Percentiles rank a stretch among this genome's conserved stretches.
These are phyloP conservation scores for Zizania palustris DNA, from an alignment of 202 grass and related monocot genomes.

Conservation along the genomic window DNA sequence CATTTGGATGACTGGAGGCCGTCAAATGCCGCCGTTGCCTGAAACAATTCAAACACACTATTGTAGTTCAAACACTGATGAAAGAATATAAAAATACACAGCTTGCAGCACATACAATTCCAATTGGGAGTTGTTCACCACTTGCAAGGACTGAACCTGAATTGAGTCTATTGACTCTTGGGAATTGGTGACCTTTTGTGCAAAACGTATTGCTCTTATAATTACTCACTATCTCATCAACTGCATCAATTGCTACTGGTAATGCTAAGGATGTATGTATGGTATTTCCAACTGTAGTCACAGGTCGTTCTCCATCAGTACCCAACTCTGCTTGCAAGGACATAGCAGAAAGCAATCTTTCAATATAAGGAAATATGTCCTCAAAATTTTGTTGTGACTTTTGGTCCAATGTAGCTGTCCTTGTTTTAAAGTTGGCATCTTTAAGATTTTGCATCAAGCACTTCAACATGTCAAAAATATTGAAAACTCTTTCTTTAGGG, in stretches of 20 bases:
- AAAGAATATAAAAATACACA: conserved; percentile 37
- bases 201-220: conserved; percentile 50
- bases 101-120: conserved; percentile 72
- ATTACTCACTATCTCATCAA: conserved; percentile 81
- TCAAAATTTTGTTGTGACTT: conserved; percentile 56
- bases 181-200: conserved; percentile 57
- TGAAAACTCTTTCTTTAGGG: conserved; percentile 52
- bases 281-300: conserved; percentile 61
- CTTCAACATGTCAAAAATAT: conserved; percentile 56
- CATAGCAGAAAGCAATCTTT: conserved; percentile 69
- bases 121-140: conserved; percentile 79
- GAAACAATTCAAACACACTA: conserved; percentile 44
- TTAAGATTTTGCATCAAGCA: conserved; percentile 66
- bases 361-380: conserved; percentile 58
- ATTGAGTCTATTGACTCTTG: conserved; percentile 67
- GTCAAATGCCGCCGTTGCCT: conserved; percentile 91
- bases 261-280: conserved; percentile 75
- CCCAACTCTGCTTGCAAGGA: conserved; percentile 65
- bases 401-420: conserved; percentile 56
- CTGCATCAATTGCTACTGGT: conserved; percentile 77
- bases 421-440: conserved; percentile 58
- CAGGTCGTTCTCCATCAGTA: conserved; percentile 54
- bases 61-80: conserved; percentile 30
- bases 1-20: conserved; percentile 80
- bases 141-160: conserved; percentile 87